Evolutionary conservation across 306 rosid genomes (phyloP), one percentile per base, ranked within the genome.

Genomic region (Urtica urens): DNA sequence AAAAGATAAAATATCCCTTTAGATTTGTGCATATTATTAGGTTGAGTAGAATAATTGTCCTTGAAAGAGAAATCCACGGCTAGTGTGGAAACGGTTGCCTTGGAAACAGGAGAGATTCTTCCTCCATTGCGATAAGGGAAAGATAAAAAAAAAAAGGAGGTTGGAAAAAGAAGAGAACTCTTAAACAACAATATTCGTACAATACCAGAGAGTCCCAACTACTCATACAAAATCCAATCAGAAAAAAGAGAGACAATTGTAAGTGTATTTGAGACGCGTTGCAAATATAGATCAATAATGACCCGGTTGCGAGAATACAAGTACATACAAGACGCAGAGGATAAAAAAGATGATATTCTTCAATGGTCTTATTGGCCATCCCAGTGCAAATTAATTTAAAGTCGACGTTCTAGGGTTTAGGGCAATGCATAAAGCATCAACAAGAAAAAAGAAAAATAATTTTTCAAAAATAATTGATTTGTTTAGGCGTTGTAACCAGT

Each of bases 41-140:
- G 4, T 3, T 3, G 11, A 4, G 4, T 10, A 33, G 4, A 6
- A 33, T 22, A 33, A 34, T 19, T 51, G 44, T 49, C 54, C 40
- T 29, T 29, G 39, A 10, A 29, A 46, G 31, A 46, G 51, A 46
- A 3, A 27, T 24, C 26, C 7, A 22, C 17, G 28, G 10, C 65
- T 49, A 38, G 38, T 38, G 28, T 39, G 28, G 65, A 49, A 59
- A 49, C 65, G 18, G 57, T 49, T 35, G 1, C 42, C 40, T 27
- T 59, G 50, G 40, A 39, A 59, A 27, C 19, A 25, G 5, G 26
- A 40, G 49, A 49, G 49, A 58, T 31, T 27, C 6, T 46, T 48
- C 37, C 37, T 31, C 37, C 5, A 19, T 43, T 21, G 4, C n/a
- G 13, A 46, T 12, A 28, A 19, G 22, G 22, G 16, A 23, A 46